phyloP scores from a whole-genome alignment of 176 grass and related monocot genomes.

The Aegilops speltoides region DNA sequence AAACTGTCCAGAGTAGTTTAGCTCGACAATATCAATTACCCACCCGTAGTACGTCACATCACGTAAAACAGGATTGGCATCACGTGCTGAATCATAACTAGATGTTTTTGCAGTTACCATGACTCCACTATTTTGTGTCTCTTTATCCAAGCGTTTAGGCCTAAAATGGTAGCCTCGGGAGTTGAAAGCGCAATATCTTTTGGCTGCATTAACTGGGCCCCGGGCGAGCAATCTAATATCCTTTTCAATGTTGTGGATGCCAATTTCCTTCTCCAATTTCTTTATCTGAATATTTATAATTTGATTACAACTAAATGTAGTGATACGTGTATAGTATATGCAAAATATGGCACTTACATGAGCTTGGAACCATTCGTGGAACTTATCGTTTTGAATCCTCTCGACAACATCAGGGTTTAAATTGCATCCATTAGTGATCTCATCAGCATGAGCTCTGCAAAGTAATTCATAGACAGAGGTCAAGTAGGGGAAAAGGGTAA shows the following conservation, averaged over 20 bases:
- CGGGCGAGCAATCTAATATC: not conserved
- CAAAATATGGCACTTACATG: slow-evolving; percentile 6
- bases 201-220: not conserved
- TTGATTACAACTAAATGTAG: not conserved
- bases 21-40: too few species aligned
- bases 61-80: too few species aligned
- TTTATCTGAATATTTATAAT: not conserved
- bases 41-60: too few species aligned
- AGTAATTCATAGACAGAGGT: not conserved
- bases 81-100: too few species aligned
- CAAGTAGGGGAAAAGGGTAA: not conserved
- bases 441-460: not conserved
- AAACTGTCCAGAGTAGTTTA: too few species aligned
- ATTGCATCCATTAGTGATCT: too few species aligned
- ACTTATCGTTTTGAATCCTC: not conserved
- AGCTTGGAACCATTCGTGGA: slow-evolving; percentile 10
- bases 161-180: not conserved
- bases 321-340: not conserved
- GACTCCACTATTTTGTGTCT: not conserved
- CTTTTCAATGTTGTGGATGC: not conserved
- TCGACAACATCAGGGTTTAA: not conserved
- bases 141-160: not conserved
- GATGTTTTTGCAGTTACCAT: not conserved
- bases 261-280: not conserved
- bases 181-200: not conserved